These are phyloP conservation scores for Opeltia flavorubescens DNA, from an alignment of 495 filamentous ascomycete species.

Conservation along the genomic window DNA sequence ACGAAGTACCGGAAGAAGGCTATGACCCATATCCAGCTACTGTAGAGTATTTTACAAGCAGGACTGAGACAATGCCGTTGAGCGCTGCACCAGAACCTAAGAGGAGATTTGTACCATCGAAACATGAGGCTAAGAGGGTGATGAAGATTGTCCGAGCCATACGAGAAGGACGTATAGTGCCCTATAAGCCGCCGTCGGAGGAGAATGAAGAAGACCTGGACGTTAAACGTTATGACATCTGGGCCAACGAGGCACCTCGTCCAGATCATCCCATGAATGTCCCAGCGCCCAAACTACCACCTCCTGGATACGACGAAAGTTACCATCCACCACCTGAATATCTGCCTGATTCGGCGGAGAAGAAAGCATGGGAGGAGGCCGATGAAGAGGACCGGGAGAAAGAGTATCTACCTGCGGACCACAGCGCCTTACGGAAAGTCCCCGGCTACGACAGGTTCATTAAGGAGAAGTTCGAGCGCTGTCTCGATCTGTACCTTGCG, in stretches of 20 bases:
- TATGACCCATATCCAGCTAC: conserved; percentile 88
- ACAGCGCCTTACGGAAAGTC: conserved; percentile 73
- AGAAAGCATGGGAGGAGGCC: conserved; percentile 71
- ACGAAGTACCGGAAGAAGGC: conserved; percentile 72
- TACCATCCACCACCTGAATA: conserved; percentile 97
- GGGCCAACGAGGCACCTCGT: conserved; percentile 76
- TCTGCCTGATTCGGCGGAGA: conserved; percentile 71
- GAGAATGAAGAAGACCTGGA: conserved; percentile 55
- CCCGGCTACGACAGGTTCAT: conserved; percentile 84
- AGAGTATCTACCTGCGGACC: conserved; percentile 71
- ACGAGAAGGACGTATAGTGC: conserved; percentile 81
- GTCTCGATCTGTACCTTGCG: conserved; percentile 87
- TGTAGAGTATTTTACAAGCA: conserved; percentile 83
- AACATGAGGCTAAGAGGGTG: conserved; percentile 88
- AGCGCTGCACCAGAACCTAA: conserved; percentile 93
- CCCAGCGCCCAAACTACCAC: conserved; percentile 88
- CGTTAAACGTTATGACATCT: conserved; percentile 74
- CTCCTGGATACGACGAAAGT: conserved; percentile 85
- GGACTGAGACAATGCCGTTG: conserved; percentile 83
- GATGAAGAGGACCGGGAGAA: conserved; percentile 86
- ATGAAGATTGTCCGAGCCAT: conserved; percentile 98
- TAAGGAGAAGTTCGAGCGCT: conserved; percentile 92
- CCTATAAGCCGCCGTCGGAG: conserved; percentile 71
- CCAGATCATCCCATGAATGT: conserved; percentile 88
- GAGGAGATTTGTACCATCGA: conserved; percentile 90